These are phyloP conservation scores for Otatea glauca DNA, from an alignment of 176 grass and related monocot species.

Conservation along the genomic window DNA sequence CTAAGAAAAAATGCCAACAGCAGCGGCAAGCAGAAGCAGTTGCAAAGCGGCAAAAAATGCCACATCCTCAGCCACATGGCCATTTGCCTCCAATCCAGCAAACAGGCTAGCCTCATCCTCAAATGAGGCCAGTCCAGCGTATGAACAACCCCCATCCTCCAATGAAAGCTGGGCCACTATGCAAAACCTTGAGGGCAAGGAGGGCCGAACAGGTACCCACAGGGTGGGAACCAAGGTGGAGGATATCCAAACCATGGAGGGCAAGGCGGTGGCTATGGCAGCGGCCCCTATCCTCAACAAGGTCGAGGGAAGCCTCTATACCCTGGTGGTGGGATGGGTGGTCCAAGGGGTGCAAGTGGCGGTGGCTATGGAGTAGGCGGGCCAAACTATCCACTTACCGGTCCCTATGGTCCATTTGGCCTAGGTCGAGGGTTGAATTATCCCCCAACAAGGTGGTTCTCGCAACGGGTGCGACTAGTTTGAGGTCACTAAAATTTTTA, in stretches of 20 bases:
- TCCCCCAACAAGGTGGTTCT: slow-evolving; percentile 50
- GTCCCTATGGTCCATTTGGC: slow-evolving; percentile 58
- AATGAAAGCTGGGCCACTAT: slow-evolving; percentile 61
- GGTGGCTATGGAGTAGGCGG: slow-evolving; percentile 53
- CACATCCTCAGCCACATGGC: slow-evolving; percentile 61
- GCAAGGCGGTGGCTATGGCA: slow-evolving; percentile 60
- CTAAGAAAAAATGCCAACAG: slow-evolving; percentile 75
- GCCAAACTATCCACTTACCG: slow-evolving; percentile 58
- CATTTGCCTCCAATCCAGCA: slow-evolving; percentile 75
- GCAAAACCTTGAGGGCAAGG: slow-evolving; percentile 60
- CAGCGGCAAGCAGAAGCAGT: slow-evolving; percentile 70
- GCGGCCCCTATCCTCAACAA: slow-evolving; percentile 60
- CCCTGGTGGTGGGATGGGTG: slow-evolving; percentile 47
- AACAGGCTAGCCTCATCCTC: slow-evolving; percentile 52
- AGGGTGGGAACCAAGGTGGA: slow-evolving; percentile 58
- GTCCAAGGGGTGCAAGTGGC: slow-evolving; percentile 50
- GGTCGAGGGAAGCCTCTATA: slow-evolving; percentile 56
- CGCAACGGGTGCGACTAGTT: too few species aligned
- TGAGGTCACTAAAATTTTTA: too few species aligned
- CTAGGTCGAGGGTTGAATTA: slow-evolving; percentile 57
- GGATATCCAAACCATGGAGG: slow-evolving; percentile 62
- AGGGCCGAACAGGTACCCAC: slow-evolving; percentile 61
- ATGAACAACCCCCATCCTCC: slow-evolving; percentile 57
- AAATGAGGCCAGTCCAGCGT: slow-evolving; percentile 63
- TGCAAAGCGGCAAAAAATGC: slow-evolving; percentile 63